phyloP scores from a whole-genome alignment of 2,329 filamentous ascomycete species.

The Penicillium sp. region DNA sequence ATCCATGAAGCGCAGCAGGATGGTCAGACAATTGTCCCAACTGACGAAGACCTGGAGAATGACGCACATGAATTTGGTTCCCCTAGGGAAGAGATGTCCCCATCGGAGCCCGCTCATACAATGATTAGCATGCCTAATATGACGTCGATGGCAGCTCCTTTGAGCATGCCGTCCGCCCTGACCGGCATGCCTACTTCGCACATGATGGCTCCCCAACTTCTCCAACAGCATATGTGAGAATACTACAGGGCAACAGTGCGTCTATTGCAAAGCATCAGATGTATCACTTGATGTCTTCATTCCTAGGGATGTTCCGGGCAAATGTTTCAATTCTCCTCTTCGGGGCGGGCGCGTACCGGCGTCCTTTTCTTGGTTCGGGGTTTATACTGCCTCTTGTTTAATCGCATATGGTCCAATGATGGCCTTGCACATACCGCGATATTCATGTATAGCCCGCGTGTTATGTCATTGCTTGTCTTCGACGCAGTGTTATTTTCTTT shows the following conservation, averaged over 20 bases:
- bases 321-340: neutral
- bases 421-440: constrained; percentile 4
- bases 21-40: constrained; percentile 44
- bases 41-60: constrained; percentile 84
- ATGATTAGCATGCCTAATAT: constrained; percentile 37
- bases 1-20: constrained; percentile 77
- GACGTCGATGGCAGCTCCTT: constrained; percentile 38
- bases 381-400: constrained; percentile 8
- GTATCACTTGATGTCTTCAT: neutral
- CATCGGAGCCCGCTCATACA: constrained; percentile 31
- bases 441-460: neutral
- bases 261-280: neutral
- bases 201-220: constrained; percentile 44
- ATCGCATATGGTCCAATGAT: constrained; percentile 4
- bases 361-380: neutral
- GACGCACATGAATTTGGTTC: constrained; percentile 82
- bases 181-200: constrained; percentile 41
- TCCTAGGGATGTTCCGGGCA: neutral
- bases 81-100: constrained; percentile 74
- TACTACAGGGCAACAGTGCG: neutral
- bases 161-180: constrained; percentile 39
- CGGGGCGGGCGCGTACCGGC: neutral
- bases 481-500: neutral
- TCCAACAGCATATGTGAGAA: constrained; percentile 43
- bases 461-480: neutral